Base-by-base conservation (phyloP, 306 rosid genomes). In the Quercus wislizeni region DNA sequence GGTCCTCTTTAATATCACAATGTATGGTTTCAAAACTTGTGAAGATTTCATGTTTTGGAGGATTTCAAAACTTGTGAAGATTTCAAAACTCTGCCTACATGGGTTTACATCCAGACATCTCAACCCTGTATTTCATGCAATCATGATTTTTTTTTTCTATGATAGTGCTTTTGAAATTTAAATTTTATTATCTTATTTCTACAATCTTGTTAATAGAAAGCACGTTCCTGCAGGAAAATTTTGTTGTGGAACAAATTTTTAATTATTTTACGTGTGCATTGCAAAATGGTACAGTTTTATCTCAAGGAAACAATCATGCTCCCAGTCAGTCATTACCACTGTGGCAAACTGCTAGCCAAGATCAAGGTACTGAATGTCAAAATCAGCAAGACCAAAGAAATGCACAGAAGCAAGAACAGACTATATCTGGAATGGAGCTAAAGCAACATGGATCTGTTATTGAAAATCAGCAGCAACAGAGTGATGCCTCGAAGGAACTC, bases 231-330 rank as follows among this genome's bases (percentile, higher is more conserved):
- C 54, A 28, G 23, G 71, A 28, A 57, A 71, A 58, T 20, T 30
- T 59, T 72, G 13, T 20, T 4, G 3, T 14, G 59, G 70, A 71
- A 5, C 52, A 68, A n/a, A 27, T 28, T 30, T 17, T 33, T 54
- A 12, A 67, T 71, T 76, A 20, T 74, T 74, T 74, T 74, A 70
- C 65, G 64, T 25, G 23, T 74, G 43, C 43, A 68, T 9, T 49
- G 21, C 76, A 35, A 28, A 68, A 69, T 77, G 89, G 80, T 82
- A 88, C 81, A 17, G 83, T 81, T 79, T 76, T 81, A 81, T 74
- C 87, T 83, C 87, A 82, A 76, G 92, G 91, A 87, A 83, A 83
- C 88, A 83, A 77, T 83, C 86, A 54, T 70, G 65, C 94, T 79
- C 79, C 87, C 80, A 83, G 80, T 75, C 97, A 87, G 70, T 76